phyloP scores from a whole-genome alignment of 257 asterid genomes.

The Leonotis leonurus region DNA sequence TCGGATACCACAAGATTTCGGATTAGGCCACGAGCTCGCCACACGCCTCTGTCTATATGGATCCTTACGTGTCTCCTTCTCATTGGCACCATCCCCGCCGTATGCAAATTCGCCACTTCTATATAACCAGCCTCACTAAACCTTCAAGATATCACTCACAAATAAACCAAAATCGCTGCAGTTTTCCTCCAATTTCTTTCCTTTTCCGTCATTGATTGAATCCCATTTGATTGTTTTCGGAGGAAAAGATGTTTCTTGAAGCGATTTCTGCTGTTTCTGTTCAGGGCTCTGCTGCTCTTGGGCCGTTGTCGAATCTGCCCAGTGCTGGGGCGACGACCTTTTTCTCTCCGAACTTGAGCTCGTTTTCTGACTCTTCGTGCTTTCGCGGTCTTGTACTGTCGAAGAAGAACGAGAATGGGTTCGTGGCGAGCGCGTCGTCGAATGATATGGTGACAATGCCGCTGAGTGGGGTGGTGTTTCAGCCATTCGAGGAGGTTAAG shows the following conservation, averaged over 20 bases:
- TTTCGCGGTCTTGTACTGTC: conserved; percentile 26
- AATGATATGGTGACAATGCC: conserved; percentile 23
- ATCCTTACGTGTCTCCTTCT: conserved; percentile 18
- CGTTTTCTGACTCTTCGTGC: conserved; percentile 19
- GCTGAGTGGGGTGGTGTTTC: conserved; percentile 62
- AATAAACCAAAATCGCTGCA: neutral
- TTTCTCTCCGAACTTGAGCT: neutral
- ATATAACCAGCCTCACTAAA: neutral
- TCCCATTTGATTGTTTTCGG: neutral
- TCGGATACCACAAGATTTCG: conserved; percentile 13
- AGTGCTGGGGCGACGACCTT: conserved; percentile 1
- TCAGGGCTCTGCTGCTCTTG: conserved; percentile 14
- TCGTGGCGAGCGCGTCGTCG: conserved; percentile 28
- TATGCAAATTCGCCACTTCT: conserved; percentile 9
- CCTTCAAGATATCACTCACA: conserved; percentile 3
- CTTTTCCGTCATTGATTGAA: neutral
- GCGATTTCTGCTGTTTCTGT: conserved; percentile 41
- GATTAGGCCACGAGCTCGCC: conserved; percentile 28
- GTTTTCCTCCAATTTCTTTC: neutral
- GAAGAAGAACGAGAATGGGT: conserved; percentile 25
- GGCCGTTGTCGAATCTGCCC: conserved; percentile 17
- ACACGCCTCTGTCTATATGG: conserved; percentile 34
- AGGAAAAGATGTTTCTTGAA: conserved; percentile 28
- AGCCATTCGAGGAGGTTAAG: conserved; percentile 86
- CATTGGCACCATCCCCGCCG: neutral